Base-by-base conservation (phyloP, 2,329 filamentous ascomycete genomes). In the Curvularia verruculosa region DNA sequence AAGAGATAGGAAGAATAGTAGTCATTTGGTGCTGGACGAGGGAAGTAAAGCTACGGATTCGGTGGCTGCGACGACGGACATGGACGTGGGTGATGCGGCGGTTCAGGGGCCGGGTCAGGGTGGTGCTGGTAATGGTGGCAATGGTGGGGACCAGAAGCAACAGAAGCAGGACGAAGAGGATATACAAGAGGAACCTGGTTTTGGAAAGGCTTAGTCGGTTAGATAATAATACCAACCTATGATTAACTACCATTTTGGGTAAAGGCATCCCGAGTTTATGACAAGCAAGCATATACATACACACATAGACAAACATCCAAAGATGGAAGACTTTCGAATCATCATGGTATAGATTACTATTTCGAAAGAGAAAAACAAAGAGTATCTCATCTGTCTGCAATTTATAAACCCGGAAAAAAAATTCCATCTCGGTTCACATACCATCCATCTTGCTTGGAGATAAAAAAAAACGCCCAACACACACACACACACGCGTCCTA, bases 191-290 rank as follows among this genome's bases (percentile, higher is more conserved):
- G 72, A 72, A 51, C 61, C 63, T 28, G 69, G 61, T 15, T 73
- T 73, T 64, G 72, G 69, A 19, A 72, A 72, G 65, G 69, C 70
- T 8, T 72, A 43, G 46, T n/a, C n/a, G n/a, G n/a, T n/a, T n/a
- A n/a, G n/a, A n/a, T n/a, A n/a, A 28, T 48, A 26, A 34, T 36
- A n/a, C 29, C 18, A n/a, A n/a, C n/a, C n/a, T n/a, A n/a, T n/a
- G n/a, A n/a, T n/a, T n/a, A n/a, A n/a, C n/a, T n/a, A n/a, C n/a
- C n/a, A n/a, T n/a, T n/a, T n/a, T n/a, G n/a, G n/a, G n/a, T n/a
- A n/a, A n/a, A n/a, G n/a, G n/a, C n/a, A n/a, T n/a, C n/a, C n/a
- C n/a, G n/a, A n/a, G n/a, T n/a, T n/a, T 6, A 29, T 29, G 26
- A 29, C 26, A 5, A 29, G 7, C 26, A 28, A n/a, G n/a, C 26